Evolutionary conservation across 345 rosid species (phyloP).

Genomic region (Fremontodendron californicum): DNA sequence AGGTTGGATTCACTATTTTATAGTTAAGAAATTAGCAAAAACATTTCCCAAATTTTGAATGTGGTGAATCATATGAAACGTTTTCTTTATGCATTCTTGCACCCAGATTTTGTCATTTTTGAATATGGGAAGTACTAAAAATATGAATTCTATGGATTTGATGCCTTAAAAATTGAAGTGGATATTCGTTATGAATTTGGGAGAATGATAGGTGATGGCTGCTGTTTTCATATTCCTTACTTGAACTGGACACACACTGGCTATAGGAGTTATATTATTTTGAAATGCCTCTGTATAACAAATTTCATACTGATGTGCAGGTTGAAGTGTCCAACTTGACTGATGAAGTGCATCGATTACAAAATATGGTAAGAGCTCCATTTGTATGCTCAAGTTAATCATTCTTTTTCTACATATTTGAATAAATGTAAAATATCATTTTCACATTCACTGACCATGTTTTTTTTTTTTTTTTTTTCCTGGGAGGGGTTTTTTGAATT

Average conservation of each 20-base stretch:
- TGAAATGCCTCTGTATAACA: background rate
- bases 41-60: background rate
- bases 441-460: background rate
- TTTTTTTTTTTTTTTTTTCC: too few species aligned
- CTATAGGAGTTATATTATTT: slow-evolving; percentile 1
- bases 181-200: background rate
- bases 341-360: slow-evolving; percentile 9
- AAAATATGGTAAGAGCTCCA: slow-evolving; percentile 11
- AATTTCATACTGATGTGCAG: background rate
- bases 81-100: background rate
- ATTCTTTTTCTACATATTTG: background rate
- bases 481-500: background rate
- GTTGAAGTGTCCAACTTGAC: slow-evolving; percentile 10
- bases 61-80: background rate
- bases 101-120: background rate
- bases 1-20: background rate
- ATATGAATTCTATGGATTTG: background rate
- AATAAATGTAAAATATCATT: background rate
- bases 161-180: background rate
- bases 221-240: background rate
- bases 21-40: background rate
- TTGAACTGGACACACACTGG: background rate
- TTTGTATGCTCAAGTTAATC: background rate
- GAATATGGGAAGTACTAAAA: background rate
- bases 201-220: background rate